A percentile compares a stretch with the other conserved stretches of the same genome.
Conservation (phyloP, 768 basidiomycete species). For the Chiua virens region DNA sequence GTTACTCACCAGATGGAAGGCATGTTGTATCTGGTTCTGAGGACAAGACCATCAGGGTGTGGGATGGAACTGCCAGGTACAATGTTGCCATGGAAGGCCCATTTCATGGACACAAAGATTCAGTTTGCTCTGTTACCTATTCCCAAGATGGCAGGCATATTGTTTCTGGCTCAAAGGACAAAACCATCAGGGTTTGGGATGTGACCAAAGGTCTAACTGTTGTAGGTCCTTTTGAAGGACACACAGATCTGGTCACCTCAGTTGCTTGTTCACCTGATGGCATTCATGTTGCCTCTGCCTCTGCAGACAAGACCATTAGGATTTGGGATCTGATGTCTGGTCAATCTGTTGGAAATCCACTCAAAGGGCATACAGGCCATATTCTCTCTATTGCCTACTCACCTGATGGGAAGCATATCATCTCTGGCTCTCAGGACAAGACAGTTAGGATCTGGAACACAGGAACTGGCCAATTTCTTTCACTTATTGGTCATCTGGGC, state of each 20-base stretch:
- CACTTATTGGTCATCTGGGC: neutral
- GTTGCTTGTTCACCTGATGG: constrained; percentile 1
- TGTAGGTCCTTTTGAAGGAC: neutral
- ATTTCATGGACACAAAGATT: neutral
- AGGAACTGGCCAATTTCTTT: neutral
- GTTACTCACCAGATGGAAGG: neutral
- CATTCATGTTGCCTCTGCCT: neutral
- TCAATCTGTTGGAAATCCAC: neutral
- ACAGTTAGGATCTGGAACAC: neutral
- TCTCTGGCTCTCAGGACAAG: neutral
- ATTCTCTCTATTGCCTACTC: neutral
- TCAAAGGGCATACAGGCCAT: neutral
- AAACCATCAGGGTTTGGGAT: neutral
- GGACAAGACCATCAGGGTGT: neutral
- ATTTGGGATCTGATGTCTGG: neutral
- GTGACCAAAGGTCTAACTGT: neutral
- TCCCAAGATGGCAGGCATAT: neutral
- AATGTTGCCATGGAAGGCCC: neutral
- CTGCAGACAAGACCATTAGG: neutral
- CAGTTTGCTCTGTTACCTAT: neutral
- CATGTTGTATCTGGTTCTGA: neutral
- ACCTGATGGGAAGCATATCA: neutral
- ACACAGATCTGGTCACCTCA: neutral
- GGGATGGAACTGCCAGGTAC: neutral
- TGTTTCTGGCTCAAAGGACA: neutral